Evolutionary conservation across 2,329 filamentous ascomycete genomes (phyloP).

Genomic region (Paracorniculantispora psalliotae): DNA sequence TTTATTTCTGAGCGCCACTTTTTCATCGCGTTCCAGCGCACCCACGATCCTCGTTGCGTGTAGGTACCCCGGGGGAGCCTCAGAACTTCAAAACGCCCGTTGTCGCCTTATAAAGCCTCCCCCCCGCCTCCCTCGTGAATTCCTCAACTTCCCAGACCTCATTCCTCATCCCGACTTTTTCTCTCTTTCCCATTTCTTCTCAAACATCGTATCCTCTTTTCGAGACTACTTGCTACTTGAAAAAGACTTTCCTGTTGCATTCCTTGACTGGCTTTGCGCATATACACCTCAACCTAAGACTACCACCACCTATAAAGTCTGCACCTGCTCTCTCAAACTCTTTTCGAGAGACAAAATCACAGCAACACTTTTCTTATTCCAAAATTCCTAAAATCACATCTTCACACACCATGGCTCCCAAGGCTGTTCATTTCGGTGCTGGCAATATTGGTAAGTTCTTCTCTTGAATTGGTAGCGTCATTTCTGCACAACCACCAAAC

Average conservation of each 20-base stretch:
- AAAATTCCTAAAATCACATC: conserved; percentile 15
- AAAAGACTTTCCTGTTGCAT: neutral
- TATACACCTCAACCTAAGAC: neutral
- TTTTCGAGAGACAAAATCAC: neutral
- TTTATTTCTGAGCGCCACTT: neutral
- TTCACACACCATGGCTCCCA: conserved; percentile 41
- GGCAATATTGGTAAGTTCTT: conserved; percentile 67
- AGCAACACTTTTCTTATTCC: neutral
- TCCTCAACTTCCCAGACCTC: neutral
- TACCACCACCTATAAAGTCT: neutral
- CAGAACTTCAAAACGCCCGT: neutral
- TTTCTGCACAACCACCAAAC: neutral
- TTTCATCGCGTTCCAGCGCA: neutral
- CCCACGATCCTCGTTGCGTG: neutral
- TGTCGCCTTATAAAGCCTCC: conserved; percentile 10
- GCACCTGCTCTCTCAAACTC: neutral
- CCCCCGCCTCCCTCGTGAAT: conserved; percentile 6
- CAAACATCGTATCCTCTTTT: neutral
- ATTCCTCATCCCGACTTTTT: conserved; percentile 1
- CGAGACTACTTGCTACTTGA: neutral
- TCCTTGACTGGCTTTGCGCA: conserved; percentile 6
- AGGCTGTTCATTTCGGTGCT: conserved; percentile 79
- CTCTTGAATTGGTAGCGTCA: neutral
- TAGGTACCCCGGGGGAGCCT: neutral
- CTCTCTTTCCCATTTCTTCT: neutral